Conservation (phyloP, 495 filamentous ascomycete species). For the Neurospora sp. region DNA sequence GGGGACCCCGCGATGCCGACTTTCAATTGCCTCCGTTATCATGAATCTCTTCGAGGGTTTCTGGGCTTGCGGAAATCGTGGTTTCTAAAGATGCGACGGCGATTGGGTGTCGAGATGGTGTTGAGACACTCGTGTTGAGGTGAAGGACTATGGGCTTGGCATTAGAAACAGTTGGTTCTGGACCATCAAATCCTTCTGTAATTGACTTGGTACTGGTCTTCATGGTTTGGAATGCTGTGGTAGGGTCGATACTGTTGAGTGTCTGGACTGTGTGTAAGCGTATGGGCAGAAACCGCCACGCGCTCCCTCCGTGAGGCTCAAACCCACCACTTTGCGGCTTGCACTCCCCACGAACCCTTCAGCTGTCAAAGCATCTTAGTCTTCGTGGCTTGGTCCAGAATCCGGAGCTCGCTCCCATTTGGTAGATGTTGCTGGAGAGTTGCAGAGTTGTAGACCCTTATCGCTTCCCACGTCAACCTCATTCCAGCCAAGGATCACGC, state of each 20-base stretch:
- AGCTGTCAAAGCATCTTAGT: no score
- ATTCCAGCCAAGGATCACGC: neutral
- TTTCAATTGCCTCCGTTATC: neutral
- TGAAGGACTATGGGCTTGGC: neutral
- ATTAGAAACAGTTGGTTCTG: neutral
- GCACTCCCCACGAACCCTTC: neutral
- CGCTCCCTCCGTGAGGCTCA: neutral
- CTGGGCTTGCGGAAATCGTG: neutral
- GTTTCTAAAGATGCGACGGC: neutral
- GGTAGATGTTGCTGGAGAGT: neutral
- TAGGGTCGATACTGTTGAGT: neutral
- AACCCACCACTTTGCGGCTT: neutral
- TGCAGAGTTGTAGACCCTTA: neutral
- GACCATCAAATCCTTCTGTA: neutral
- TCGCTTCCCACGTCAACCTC: neutral
- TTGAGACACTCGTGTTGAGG: neutral
- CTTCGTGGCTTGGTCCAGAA: neutral
- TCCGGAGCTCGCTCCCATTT: neutral
- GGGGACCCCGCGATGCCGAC: neutral
- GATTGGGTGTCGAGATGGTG: neutral
- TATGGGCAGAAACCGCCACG: neutral
- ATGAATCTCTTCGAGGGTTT: neutral
- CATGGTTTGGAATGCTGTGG: neutral
- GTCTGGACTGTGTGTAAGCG: neutral
- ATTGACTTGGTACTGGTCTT: no score